Evolutionary conservation across 2,329 filamentous ascomycete genomes (phyloP), one percentile per base, ranked within the genome.

Genomic region (Emmonsia crescens): DNA sequence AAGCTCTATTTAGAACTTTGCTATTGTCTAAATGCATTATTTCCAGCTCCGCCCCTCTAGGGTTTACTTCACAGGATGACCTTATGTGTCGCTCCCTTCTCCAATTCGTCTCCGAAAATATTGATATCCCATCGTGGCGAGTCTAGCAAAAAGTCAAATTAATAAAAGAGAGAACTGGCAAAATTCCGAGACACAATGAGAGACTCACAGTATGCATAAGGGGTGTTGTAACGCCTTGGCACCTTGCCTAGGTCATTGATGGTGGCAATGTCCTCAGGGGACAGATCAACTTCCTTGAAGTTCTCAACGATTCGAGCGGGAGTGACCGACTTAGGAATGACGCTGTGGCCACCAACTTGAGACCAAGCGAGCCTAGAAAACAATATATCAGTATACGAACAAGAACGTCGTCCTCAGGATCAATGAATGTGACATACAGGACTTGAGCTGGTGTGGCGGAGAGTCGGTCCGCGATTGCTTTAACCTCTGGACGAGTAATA

Each of bases 401-500:
- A 16, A 21, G 14, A 16, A 19, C 1, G 48, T 19, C 12, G 12
- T 9, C 40, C n/a, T 24, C 10, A 33, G 19, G 14, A n/a, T 42
- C 24, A 48, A 19, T 48, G n/a, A n/a, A 29, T 5, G 36, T 21
- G 42, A 66, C 69, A 56, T 68, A 71, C 69, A 75, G 70, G 55
- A 75, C 74, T 59, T 76, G 73, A 54, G 74, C 73, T 33, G 70
- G 69, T 60, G 66, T 72, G 61, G 75, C 73, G 42, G 68, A 64
- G 36, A 66, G 65, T 51, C 73, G 72, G 44, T 85, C 85, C 72
- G 86, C 81, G 24, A 88, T 84, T 59, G 88, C 77, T 74, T 85
- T 80, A 58, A 86, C 76, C 42, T 86, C 80, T 1, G 83, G 81
- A 71, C 83, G 85, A 61, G 84, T 83, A 64, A 82, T 81, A 68